A percentile compares a stretch with the other conserved stretches of the same genome.
phyloP scores from a whole-genome alignment of 257 asterid genomes.

The Solanum clarkiae region DNA sequence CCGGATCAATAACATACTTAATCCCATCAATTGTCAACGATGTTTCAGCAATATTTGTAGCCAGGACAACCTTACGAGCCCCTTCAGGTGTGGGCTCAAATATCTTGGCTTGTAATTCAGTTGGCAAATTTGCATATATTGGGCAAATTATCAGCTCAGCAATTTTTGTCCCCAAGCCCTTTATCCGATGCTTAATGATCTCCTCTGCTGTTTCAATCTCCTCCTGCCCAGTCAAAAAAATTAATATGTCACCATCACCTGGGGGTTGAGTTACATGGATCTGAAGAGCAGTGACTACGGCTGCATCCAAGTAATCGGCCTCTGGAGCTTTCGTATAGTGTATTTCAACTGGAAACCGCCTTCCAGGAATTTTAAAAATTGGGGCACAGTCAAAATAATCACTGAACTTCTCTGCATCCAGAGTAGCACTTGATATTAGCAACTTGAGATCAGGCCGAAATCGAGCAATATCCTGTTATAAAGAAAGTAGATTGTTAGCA shows the following conservation, averaged over 20 bases:
- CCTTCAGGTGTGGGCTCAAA: conserved; percentile 36
- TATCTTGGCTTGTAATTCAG: conserved; percentile 33
- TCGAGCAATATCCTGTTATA: conserved; percentile 57
- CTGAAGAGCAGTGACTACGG: conserved; percentile 81
- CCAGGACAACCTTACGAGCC: conserved; percentile 36
- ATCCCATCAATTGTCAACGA: conserved; percentile 94
- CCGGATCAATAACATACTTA: conserved; percentile 92
- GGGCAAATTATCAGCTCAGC: conserved; percentile 35
- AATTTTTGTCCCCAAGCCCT: conserved; percentile 35
- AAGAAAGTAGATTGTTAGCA: background rate
- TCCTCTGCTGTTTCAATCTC: conserved; percentile 35
- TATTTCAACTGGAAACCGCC: conserved; percentile 88
- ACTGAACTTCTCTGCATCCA: conserved; percentile 74
- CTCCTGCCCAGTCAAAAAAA: conserved; percentile 61
- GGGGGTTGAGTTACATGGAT: conserved; percentile 82
- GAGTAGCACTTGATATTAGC: conserved; percentile 90
- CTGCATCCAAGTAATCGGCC: conserved; percentile 95
- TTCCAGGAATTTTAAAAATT: conserved; percentile 70
- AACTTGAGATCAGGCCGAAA: conserved; percentile 82
- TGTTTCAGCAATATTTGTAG: conserved; percentile 55
- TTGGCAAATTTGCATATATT: conserved; percentile 32
- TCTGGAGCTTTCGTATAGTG: conserved; percentile 92
- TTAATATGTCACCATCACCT: conserved; percentile 79
- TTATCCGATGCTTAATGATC: conserved; percentile 25
- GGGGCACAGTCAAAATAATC: conserved; percentile 39